These are phyloP conservation scores for Coemansia sp. DNA, from an alignment of 192 early-diverging fungal genomes.

Conservation along the genomic window DNA sequence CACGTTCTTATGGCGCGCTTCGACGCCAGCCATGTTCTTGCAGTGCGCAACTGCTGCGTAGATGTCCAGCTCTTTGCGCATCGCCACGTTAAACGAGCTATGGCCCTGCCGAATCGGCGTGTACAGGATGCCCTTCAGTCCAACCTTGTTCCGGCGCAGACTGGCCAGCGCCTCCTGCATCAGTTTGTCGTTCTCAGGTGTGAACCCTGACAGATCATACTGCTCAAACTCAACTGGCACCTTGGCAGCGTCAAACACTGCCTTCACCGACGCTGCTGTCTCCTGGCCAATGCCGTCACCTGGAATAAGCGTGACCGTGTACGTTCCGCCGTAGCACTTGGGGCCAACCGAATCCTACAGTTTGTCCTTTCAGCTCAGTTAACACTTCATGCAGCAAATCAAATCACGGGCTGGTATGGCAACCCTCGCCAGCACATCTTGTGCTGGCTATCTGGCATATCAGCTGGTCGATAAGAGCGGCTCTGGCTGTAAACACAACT, in stretches of 20 bases:
- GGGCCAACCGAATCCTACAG: constrained; percentile 50
- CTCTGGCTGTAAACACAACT: constrained; percentile 1
- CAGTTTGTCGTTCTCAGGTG: constrained; percentile 73
- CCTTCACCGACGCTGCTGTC: constrained; percentile 85
- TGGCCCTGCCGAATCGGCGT: constrained; percentile 89
- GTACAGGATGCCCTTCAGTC: constrained; percentile 90
- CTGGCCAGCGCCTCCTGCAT: constrained; percentile 91
- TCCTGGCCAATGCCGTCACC: constrained; percentile 98
- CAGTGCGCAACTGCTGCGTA: constrained; percentile 93
- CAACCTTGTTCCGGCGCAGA: constrained; percentile 92
- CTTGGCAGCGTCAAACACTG: constrained; percentile 88
- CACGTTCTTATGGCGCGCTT: constrained; percentile 88
- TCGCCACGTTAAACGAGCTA: constrained; percentile 93
- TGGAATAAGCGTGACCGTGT: constrained; percentile 96
- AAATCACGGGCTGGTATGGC: too few species aligned
- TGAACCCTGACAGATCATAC: constrained; percentile 93
- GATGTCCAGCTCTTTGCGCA: constrained; percentile 98
- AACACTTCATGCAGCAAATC: too few species aligned
- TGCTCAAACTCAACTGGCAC: constrained; percentile 98
- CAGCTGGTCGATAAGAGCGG: too few species aligned
- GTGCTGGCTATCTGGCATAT: too few species aligned
- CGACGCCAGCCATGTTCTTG: constrained; percentile 84
- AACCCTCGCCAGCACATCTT: too few species aligned
- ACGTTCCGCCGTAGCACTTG: constrained; percentile 83
- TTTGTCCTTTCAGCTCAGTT: not conserved